Evolutionary conservation across 768 basidiomycete genomes (phyloP).

Genomic region (Plicaturopsis crispa): DNA sequence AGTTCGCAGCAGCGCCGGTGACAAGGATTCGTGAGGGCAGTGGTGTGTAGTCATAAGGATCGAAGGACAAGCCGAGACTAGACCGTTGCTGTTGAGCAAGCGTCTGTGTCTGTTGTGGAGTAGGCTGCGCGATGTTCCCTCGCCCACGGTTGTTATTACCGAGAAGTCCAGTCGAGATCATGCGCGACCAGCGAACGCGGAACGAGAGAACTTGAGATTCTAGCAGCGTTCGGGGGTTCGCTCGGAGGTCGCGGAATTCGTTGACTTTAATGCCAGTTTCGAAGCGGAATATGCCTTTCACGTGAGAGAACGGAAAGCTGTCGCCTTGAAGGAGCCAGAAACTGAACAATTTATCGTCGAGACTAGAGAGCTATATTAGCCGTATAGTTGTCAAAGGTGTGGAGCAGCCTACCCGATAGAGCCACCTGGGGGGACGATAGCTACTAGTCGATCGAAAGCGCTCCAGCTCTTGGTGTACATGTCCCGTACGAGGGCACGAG

Average conservation of each 20-base stretch:
- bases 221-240: slow-evolving; percentile 80
- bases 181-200: slow-evolving; percentile 74
- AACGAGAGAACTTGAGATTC: slow-evolving; percentile 79
- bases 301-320: slow-evolving; percentile 64
- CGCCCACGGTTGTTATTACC: slow-evolving; percentile 28
- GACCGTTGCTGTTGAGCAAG: slow-evolving; percentile 11
- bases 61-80: slow-evolving; percentile 58
- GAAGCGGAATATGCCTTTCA: slow-evolving; percentile 83
- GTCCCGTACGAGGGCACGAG: slow-evolving; percentile 76
- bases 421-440: slow-evolving; percentile 86
- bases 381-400: slow-evolving; percentile 6
- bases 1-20: slow-evolving; percentile 78
- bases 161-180: slow-evolving; percentile 62
- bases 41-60: slow-evolving; percentile 65
- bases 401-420: slow-evolving; percentile 64
- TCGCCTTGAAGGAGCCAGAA: slow-evolving; percentile 86
- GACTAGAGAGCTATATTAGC: no score
- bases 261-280: slow-evolving; percentile 84
- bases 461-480: slow-evolving; percentile 95
- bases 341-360: slow-evolving; percentile 87
- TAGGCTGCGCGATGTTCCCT: slow-evolving; percentile 17
- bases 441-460: slow-evolving; percentile 81
- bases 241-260: slow-evolving; percentile 83
- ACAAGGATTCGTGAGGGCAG: slow-evolving; percentile 63
- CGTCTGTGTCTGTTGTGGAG: slow-evolving; percentile 11